A percentile compares a stretch with the other conserved stretches of the same genome.
phyloP scores from a whole-genome alignment of 164 flowering plant species.

The Dillenia suffruticosa region DNA sequence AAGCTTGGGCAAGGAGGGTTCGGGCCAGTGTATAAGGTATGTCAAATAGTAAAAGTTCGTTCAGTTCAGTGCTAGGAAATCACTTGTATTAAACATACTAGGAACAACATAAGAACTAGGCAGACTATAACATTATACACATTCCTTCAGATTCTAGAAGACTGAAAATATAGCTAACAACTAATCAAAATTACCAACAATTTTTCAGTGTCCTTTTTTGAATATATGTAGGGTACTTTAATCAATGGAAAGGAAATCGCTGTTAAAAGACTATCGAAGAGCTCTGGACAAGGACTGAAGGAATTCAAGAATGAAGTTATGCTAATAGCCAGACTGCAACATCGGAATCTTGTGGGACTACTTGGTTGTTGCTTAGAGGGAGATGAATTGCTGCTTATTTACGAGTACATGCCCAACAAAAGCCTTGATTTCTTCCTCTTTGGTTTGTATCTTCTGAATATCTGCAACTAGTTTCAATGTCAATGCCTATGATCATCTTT shows the following conservation, averaged over 20 bases:
- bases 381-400: slow-evolving; percentile 21
- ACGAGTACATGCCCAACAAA: neutral
- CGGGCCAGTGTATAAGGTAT: slow-evolving; percentile 46
- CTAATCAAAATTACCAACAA: too few species aligned
- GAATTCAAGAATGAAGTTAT: neutral
- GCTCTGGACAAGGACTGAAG: slow-evolving; percentile 16
- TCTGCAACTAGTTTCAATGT: too few species aligned
- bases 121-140: too few species aligned
- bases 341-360: slow-evolving; percentile 12
- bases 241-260: slow-evolving; percentile 10
- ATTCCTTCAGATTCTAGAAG: too few species aligned
- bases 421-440: slow-evolving; percentile 3
- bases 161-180: too few species aligned
- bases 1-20: slow-evolving; percentile 48
- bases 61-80: too few species aligned
- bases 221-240: neutral
- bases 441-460: neutral
- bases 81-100: too few species aligned
- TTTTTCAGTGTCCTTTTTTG: too few species aligned
- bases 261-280: slow-evolving; percentile 19
- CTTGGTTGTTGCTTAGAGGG: slow-evolving; percentile 30
- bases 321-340: slow-evolving; percentile 31
- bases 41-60: too few species aligned
- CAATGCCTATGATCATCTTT: too few species aligned
- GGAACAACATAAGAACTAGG: too few species aligned